These are phyloP conservation scores for Tulasnella sp. DNA, from an alignment of 768 basidiomycete species.

Conservation along the genomic window DNA sequence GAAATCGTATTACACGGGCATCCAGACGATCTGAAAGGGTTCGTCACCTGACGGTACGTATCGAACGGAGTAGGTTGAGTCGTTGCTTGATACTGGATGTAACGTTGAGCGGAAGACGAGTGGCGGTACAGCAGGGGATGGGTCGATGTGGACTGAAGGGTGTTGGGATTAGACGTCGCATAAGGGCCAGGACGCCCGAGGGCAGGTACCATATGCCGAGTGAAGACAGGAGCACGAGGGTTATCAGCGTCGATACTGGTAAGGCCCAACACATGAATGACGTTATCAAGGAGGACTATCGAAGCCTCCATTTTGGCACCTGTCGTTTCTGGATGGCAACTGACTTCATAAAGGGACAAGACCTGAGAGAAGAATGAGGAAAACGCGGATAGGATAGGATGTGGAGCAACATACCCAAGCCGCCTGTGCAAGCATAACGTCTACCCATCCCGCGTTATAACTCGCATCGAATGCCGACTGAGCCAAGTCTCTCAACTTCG, in stretches of 20 bases:
- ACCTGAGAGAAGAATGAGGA: neutral
- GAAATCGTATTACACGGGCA: constrained; percentile 11
- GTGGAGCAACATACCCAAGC: constrained; percentile 10
- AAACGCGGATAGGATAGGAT: neutral
- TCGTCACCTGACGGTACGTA: neutral
- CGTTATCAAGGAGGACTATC: constrained; percentile 8
- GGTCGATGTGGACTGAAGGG: neutral
- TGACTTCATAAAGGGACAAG: constrained; percentile 14
- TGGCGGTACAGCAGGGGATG: neutral
- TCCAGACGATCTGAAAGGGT: neutral
- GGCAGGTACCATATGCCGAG: constrained; percentile 4
- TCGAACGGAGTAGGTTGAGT: constrained; percentile 7
- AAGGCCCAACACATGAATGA: constrained; percentile 10
- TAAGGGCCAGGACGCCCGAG: neutral
- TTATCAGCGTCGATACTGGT: constrained; percentile 14
- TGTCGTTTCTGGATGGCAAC: constrained; percentile 3
- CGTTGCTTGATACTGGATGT: constrained; percentile 3
- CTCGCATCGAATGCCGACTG: constrained; percentile 14
- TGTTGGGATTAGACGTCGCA: neutral
- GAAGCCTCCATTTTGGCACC: neutral
- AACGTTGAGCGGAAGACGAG: neutral
- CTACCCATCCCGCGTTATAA: constrained; percentile 16
- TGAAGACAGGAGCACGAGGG: constrained; percentile 11
- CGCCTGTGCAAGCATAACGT: constrained; percentile 11
- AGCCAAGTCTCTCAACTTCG: constrained; percentile 13